phyloP scores from a whole-genome alignment of 2,329 filamentous ascomycete genomes.

The Alternaria triticina region DNA sequence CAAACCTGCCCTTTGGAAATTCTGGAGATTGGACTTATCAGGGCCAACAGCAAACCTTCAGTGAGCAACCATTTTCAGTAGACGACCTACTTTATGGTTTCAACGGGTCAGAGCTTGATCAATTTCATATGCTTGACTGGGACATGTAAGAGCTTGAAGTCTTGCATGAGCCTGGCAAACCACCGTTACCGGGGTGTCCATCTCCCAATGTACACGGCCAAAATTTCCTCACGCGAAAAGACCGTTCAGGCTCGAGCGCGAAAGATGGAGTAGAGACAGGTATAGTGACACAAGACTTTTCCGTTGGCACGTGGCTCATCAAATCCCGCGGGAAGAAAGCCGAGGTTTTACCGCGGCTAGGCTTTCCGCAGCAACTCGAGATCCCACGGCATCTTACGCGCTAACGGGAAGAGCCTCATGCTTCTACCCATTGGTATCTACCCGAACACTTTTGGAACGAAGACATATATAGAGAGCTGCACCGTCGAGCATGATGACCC shows the following conservation, averaged over 20 bases:
- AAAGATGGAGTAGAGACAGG: too few species aligned
- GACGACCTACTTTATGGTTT: conserved; percentile 36
- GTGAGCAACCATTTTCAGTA: conserved; percentile 22
- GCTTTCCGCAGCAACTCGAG: not conserved
- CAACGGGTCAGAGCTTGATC: conserved; percentile 34
- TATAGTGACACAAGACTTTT: too few species aligned
- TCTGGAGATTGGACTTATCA: conserved; percentile 16
- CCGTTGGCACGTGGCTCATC: not conserved
- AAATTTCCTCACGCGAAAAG: too few species aligned
- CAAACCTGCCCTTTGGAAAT: conserved; percentile 15
- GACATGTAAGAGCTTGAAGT: not conserved
- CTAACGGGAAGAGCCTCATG: not conserved
- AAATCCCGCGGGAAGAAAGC: not conserved
- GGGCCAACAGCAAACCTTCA: conserved; percentile 17
- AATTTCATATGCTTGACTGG: conserved; percentile 20
- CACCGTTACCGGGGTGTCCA: too few species aligned
- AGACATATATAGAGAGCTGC: not conserved
- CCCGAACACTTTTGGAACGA: not conserved
- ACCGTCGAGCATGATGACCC: not conserved
- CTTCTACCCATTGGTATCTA: not conserved
- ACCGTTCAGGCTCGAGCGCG: too few species aligned
- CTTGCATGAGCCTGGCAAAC: too few species aligned
- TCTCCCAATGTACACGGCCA: too few species aligned
- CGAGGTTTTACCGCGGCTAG: not conserved
- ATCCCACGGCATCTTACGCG: not conserved